A percentile compares a stretch with the other conserved stretches of the same genome.
Evolutionary conservation across 352 stramenopile genomes (phyloP).

Genomic region (Pythium volutum): DNA sequence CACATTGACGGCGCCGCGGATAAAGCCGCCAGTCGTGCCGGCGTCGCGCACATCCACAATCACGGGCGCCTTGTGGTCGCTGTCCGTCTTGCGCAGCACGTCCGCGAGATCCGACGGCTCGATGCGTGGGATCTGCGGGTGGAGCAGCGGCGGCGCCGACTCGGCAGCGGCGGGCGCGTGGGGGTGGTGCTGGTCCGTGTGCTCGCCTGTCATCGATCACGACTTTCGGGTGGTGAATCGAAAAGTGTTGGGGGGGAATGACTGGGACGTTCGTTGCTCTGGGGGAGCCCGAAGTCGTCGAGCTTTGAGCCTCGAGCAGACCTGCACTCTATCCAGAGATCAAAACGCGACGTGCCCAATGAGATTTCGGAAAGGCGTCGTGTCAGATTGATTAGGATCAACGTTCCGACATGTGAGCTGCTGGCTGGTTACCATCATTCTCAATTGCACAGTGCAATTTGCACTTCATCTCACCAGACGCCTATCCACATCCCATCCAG

Average conservation of each 20-base stretch:
- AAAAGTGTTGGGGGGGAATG: no score
- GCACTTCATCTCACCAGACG: not conserved
- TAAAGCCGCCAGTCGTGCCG: slow-evolving; percentile 29
- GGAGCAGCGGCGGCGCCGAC: not conserved
- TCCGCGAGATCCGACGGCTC: slow-evolving; percentile 19
- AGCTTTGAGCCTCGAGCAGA: no score
- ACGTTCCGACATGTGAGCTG: not conserved
- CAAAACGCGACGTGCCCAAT: no score
- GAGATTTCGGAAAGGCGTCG: no score
- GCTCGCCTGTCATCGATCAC: not conserved
- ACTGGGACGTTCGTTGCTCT: no score
- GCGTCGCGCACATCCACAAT: slow-evolving; percentile 31
- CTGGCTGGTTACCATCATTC: not conserved
- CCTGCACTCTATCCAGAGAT: no score
- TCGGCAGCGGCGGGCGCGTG: slow-evolving; percentile 1
- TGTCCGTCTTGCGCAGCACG: slow-evolving; percentile 9
- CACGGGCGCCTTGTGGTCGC: slow-evolving; percentile 4
- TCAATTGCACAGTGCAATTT: no score
- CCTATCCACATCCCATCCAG: slow-evolving; percentile 35
- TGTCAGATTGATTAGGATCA: not conserved
- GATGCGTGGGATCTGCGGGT: slow-evolving; percentile 20
- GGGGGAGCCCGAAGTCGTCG: no score
- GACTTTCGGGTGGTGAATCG: not conserved
- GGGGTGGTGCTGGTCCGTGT: not conserved
- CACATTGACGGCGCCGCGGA: slow-evolving; percentile 21